These are phyloP conservation scores for Colletotrichum theobromicola DNA, from an alignment of 2,329 filamentous ascomycete genomes.

Conservation along the genomic window DNA sequence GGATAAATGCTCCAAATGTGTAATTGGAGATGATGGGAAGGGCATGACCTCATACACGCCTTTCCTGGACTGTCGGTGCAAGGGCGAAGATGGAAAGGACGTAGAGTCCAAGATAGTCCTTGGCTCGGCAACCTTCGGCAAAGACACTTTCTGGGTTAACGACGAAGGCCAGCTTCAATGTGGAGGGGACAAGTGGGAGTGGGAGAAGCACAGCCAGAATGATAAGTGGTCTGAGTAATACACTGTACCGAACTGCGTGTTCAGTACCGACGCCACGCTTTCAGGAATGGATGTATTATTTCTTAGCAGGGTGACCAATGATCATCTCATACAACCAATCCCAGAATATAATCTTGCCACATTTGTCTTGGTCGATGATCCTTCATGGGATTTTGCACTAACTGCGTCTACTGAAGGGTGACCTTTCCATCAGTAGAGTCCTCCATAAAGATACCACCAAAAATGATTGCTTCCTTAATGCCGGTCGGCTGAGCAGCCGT, in stretches of 20 bases:
- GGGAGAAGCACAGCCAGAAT: neutral
- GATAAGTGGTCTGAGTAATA: neutral
- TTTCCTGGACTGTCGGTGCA: neutral
- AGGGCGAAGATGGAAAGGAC: neutral
- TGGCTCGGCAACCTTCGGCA: neutral
- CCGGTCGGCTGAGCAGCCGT: constrained; percentile 33
- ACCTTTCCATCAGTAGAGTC: constrained; percentile 24
- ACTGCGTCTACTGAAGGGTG: constrained; percentile 15
- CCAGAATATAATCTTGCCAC: neutral
- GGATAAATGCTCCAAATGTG: neutral
- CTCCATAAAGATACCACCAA: constrained; percentile 39
- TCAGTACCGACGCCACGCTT: neutral
- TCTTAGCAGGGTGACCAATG: neutral
- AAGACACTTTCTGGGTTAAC: neutral
- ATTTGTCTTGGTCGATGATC: neutral
- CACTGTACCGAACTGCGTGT: neutral
- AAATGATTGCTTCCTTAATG: constrained; percentile 36
- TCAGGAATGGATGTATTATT: neutral
- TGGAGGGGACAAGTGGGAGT: neutral
- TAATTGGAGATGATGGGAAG: neutral
- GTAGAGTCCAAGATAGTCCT: neutral
- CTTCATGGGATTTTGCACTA: neutral
- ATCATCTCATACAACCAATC: neutral
- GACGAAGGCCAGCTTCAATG: neutral
- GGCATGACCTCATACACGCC: neutral